A percentile compares a stretch with the other conserved stretches of the same genome.
These are phyloP conservation scores for Avena insularis DNA, from an alignment of 176 grass and related monocot species.

Conservation along the genomic window DNA sequence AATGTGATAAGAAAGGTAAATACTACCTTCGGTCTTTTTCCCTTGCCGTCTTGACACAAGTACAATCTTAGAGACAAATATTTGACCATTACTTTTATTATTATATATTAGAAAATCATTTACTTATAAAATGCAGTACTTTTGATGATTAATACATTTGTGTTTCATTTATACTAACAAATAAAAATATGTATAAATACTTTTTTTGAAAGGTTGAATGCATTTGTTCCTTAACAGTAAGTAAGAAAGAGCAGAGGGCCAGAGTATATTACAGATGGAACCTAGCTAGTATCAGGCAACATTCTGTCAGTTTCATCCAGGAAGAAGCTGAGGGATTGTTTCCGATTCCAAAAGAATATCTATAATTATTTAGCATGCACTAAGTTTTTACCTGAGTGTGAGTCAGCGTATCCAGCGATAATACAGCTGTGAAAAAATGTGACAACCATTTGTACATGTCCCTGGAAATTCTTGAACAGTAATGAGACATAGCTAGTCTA, in stretches of 20 bases:
- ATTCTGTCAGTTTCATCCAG: not conserved
- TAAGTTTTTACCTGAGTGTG: not conserved
- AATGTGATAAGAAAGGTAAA: slow-evolving; percentile 6
- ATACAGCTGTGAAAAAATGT: not conserved
- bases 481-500: not conserved
- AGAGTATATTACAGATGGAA: not conserved
- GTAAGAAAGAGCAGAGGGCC: not conserved
- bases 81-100: not conserved
- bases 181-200: not conserved
- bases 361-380: not conserved
- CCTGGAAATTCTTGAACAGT: not conserved
- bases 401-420: not conserved
- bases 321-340: slow-evolving; percentile 1
- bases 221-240: not conserved
- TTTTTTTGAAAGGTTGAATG: not conserved
- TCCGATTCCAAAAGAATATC: not conserved
- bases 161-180: not conserved
- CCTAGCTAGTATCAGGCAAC: not conserved
- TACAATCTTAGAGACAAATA: not conserved
- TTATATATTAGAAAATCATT: not conserved
- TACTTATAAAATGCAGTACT: not conserved
- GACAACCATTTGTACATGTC: not conserved
- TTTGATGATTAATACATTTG: not conserved
- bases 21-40: not conserved
- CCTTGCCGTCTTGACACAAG: not conserved